Conservation (phyloP, 805 yeast genomes). For the Candida krabiensis region DNA sequence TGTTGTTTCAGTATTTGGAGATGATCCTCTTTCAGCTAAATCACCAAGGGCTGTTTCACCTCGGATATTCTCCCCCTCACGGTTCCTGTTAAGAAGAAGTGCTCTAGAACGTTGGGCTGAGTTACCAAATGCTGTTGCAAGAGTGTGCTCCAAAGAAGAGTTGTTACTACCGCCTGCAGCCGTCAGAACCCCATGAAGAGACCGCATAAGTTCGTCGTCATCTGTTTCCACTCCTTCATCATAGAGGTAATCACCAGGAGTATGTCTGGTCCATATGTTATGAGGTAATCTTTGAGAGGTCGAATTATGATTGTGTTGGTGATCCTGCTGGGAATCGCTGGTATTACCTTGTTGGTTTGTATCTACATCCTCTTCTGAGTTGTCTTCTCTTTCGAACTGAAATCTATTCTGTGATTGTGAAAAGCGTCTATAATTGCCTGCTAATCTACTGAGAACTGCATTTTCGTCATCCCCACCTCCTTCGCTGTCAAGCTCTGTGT, state of each 20-base stretch:
- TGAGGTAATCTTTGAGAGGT: too few relatives aligned
- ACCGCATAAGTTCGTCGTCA: constrained; percentile 18
- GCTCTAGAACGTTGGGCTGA: constrained; percentile 2
- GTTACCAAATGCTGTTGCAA: constrained; percentile 13
- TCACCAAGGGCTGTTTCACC: neutral
- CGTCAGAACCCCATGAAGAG: constrained; percentile 15
- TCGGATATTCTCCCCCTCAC: neutral
- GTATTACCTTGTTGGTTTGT: constrained; percentile 13
- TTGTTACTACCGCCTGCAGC: constrained; percentile 6
- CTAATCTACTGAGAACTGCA: constrained; percentile 36
- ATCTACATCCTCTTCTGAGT: constrained; percentile 14
- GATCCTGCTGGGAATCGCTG: neutral
- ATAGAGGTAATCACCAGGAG: constrained; percentile 4
- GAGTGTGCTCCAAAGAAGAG: constrained; percentile 6
- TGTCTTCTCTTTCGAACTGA: constrained; percentile 9
- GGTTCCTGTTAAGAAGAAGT: neutral
- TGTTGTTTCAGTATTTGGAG: neutral
- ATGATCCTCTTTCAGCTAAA: neutral
- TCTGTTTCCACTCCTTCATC: constrained; percentile 16
- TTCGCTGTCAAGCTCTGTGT: constrained; percentile 22
- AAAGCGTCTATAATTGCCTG: constrained; percentile 39
- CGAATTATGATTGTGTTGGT: neutral
- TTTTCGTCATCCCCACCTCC: constrained; percentile 26
- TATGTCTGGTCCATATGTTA: too few relatives aligned
- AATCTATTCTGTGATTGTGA: constrained; percentile 27